Conservation (phyloP, 805 yeast genomes). For the Kodamaea hsintzibuensis region DNA sequence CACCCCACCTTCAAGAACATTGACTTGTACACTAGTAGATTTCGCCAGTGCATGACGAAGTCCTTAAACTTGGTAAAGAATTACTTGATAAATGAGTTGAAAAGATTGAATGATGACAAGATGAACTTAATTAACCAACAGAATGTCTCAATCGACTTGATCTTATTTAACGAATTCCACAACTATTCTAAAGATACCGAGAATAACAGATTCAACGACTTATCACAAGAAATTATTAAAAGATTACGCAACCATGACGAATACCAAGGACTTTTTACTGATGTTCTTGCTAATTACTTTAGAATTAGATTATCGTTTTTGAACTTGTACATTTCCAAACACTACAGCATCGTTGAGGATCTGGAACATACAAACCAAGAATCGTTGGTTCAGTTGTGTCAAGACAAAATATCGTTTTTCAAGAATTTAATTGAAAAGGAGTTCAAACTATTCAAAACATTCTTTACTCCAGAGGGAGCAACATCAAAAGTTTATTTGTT, state of each 20-base stretch:
- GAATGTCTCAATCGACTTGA: constrained; percentile 57
- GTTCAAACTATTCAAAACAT: constrained; percentile 52
- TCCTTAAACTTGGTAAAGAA: constrained; percentile 74
- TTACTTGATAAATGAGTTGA: constrained; percentile 53
- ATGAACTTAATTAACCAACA: constrained; percentile 13
- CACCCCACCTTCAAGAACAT: constrained; percentile 61
- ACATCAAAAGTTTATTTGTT: constrained; percentile 9
- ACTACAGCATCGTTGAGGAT: constrained; percentile 13
- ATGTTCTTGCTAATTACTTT: constrained; percentile 65
- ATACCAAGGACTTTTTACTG: constrained; percentile 66
- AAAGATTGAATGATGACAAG: constrained; percentile 26
- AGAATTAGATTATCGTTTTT: constrained; percentile 54
- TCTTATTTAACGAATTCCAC: constrained; percentile 63
- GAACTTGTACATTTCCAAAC: constrained; percentile 35
- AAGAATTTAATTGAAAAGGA: constrained; percentile 64
- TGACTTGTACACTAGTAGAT: constrained; percentile 67
- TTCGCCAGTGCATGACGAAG: constrained; percentile 81
- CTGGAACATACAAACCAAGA: constrained; percentile 12
- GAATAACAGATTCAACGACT: constrained; percentile 28
- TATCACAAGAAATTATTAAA: constrained; percentile 36
- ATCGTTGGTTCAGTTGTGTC: constrained; percentile 56
- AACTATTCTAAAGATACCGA: constrained; percentile 22
- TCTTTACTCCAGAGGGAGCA: constrained; percentile 38
- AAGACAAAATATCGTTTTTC: constrained; percentile 60
- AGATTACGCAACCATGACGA: constrained; percentile 47